Base-by-base conservation (phyloP, 768 basidiomycete species). In the Suillus fuscotomentosus region DNA sequence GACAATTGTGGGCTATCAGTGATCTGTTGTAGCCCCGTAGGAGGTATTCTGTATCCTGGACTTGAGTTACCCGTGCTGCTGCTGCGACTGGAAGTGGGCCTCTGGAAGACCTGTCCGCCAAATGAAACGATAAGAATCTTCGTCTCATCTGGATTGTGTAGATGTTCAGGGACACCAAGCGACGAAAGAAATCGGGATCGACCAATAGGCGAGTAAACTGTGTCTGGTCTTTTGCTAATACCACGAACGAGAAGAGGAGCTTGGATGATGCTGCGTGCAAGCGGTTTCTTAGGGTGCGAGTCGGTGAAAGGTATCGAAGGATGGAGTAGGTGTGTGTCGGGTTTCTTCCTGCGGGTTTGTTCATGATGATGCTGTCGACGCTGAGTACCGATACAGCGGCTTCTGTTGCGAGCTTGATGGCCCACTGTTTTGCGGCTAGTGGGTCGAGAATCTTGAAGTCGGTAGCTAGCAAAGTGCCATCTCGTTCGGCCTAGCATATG, bases 321-420 rank as follows among this genome's bases (percentile, higher is more conserved):
- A 63, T 82, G 78, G 10, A 87, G 73, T 14, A 63, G 61, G 31
- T 71, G 73, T 14, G 72, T 63, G 2, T 73, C 67, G 5, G 77
- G 69, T 17, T 76, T 63, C 53, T 75, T 42, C 57, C 57, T 42
- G 57, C 57, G 9, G 91, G 91, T 73, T 94, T 94, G 79, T 91
- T 93, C 87, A 96, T 95, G 80, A 98, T 97, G 75, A 99, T 97
- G 72, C 92, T 94, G 78, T 99, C 97, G 8, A 99, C 97, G 66
- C 90, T 91, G 62, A 99, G 86, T 39, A 97, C 92, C 0, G 93
- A 89, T 47, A 92, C 84, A 1, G 95, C 95, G 20, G 95, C 94
- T 73, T 97, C 95, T 0, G 94, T 94, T 17, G 90, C 95, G 22
- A 95, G 84, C 64, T 85, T 83, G 69, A 97, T 86, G 1, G 94